Evolutionary conservation across 192 early-diverging fungal species (phyloP).

Genomic region (Dispira simplex): DNA sequence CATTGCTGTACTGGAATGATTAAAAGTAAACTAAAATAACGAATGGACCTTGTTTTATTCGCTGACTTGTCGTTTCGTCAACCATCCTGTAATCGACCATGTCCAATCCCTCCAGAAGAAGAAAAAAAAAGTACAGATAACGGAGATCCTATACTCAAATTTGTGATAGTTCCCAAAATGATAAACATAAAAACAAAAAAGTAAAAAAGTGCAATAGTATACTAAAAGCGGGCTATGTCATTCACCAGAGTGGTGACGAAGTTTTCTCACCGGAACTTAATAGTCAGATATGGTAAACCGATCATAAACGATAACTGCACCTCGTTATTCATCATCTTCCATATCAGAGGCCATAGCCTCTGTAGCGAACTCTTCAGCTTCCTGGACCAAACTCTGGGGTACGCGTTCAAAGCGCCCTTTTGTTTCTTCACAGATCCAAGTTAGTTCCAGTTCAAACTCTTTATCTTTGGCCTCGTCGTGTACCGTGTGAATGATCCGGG

Average conservation of each 20-base stretch:
- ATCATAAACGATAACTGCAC: neutral
- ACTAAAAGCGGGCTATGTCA: neutral
- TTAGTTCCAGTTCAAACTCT: conserved; percentile 96
- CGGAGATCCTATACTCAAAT: no score
- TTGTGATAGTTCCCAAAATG: no score
- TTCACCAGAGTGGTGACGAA: neutral
- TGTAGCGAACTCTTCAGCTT: conserved; percentile 73
- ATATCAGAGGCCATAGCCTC: conserved; percentile 26
- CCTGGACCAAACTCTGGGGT: conserved; percentile 69
- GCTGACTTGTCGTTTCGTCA: no score
- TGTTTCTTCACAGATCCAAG: conserved; percentile 84
- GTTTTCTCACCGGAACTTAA: neutral
- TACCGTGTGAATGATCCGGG: conserved; percentile 85
- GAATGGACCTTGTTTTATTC: no score
- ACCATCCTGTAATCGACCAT: no score
- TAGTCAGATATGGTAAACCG: neutral
- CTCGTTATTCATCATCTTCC: conserved; percentile 26
- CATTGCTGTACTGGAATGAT: no score
- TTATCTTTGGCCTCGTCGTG: conserved; percentile 98
- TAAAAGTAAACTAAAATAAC: no score
- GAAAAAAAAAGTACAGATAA: no score
- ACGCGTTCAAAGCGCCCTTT: conserved; percentile 67
- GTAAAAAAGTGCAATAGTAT: neutral
- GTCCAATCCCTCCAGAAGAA: no score
- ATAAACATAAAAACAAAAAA: neutral